Percentiles rank a stretch among this genome's conserved stretches.
Evolutionary conservation across 305 asterid genomes (phyloP).

Genomic region (Ruellia speciosa): DNA sequence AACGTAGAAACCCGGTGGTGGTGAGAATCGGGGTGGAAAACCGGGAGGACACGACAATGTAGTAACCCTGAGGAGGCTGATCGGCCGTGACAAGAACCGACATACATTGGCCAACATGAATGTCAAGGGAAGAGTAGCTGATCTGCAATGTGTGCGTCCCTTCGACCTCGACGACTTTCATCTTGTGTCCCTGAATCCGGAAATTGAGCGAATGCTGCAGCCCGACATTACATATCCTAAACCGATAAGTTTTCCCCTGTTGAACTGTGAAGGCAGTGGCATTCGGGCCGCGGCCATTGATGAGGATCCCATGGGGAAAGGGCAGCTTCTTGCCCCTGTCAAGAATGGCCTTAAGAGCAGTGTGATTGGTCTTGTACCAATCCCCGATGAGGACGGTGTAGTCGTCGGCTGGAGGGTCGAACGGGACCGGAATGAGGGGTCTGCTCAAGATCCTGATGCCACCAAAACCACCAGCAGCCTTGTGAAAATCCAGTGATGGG

Average conservation of each 20-base stretch:
- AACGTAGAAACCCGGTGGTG: slow-evolving; percentile 45
- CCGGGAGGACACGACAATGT: slow-evolving; percentile 45
- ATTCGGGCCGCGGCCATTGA: slow-evolving; percentile 53
- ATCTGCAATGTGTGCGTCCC: slow-evolving; percentile 54
- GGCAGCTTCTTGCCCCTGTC: slow-evolving; percentile 48
- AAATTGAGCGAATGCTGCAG: slow-evolving; percentile 48
- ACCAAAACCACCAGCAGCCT: slow-evolving; percentile 94
- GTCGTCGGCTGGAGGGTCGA: slow-evolving; percentile 62
- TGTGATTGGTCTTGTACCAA: slow-evolving; percentile 81
- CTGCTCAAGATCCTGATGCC: slow-evolving; percentile 66
- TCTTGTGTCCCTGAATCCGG: slow-evolving; percentile 55
- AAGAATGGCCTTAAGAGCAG: slow-evolving; percentile 44
- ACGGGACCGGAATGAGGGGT: slow-evolving; percentile 81
- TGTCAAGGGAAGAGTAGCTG: slow-evolving; percentile 11
- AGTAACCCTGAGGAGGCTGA: slow-evolving; percentile 35
- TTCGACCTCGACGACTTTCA: slow-evolving; percentile 77
- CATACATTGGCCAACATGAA: slow-evolving; percentile 71
- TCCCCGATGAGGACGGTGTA: slow-evolving; percentile 65
- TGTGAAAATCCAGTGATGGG: slow-evolving; percentile 84
- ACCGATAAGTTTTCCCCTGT: slow-evolving; percentile 53
- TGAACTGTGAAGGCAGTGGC: slow-evolving; percentile 38
- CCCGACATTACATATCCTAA: slow-evolving; percentile 57
- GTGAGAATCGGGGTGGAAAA: slow-evolving; percentile 41
- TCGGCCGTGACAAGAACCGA: slow-evolving; percentile 60
- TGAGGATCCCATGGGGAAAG: slow-evolving; percentile 52